These are phyloP conservation scores for Colletotrichum chrysophilum DNA, from an alignment of 2,329 filamentous ascomycete genomes.

Conservation along the genomic window DNA sequence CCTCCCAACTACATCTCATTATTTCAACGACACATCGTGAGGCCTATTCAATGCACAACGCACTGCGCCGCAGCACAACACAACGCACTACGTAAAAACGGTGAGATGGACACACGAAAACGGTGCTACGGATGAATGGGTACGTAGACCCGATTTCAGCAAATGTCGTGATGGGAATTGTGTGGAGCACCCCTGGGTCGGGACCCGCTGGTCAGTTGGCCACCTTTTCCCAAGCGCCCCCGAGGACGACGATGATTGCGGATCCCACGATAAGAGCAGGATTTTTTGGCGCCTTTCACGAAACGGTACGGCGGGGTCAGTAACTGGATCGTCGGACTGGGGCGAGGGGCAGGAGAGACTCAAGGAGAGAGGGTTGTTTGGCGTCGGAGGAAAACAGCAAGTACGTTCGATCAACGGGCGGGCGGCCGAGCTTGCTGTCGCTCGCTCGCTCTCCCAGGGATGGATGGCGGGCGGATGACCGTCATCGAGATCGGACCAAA, in stretches of 20 bases:
- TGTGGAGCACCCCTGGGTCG: background rate
- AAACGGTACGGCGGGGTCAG: background rate
- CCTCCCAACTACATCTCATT: constrained; percentile 17
- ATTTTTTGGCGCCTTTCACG: background rate
- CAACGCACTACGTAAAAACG: background rate
- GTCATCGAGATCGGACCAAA: background rate
- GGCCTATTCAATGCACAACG: background rate
- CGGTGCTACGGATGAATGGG: background rate
- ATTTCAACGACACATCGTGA: background rate
- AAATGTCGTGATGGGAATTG: background rate
- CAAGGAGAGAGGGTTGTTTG: background rate
- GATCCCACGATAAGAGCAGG: constrained; percentile 2
- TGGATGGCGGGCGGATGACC: background rate
- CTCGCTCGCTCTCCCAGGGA: background rate
- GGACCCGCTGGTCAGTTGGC: background rate
- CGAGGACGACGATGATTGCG: background rate
- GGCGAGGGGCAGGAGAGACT: background rate
- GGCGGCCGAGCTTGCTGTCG: background rate
- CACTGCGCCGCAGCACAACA: background rate
- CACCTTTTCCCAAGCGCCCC: background rate
- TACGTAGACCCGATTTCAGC: background rate
- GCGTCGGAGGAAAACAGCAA: background rate
- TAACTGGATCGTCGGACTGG: background rate
- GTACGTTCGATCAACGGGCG: background rate
- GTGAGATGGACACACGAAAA: background rate